Conservation (phyloP, 768 basidiomycete genomes). For the Phanerochaete carnosa region DNA sequence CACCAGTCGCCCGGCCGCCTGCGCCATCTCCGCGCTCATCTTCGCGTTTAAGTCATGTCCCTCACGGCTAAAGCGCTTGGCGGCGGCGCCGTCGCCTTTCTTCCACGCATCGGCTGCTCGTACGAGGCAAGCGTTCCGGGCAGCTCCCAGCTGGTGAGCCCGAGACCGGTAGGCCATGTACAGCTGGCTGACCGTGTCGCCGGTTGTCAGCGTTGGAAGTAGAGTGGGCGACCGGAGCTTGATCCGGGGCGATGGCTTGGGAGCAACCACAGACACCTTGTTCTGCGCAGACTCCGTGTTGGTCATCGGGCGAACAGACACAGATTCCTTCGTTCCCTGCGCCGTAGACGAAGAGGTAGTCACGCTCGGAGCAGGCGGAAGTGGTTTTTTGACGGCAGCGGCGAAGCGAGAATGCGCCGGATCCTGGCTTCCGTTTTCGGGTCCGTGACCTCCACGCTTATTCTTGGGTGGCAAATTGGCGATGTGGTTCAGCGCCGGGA, state of each 20-base stretch:
- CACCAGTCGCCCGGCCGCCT: conserved; percentile 83
- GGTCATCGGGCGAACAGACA: conserved; percentile 42
- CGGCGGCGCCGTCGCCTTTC: conserved; percentile 91
- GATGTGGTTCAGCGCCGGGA: conserved; percentile 54
- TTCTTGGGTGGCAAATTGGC: conserved; percentile 42
- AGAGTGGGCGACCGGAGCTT: conserved; percentile 80
- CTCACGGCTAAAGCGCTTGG: conserved; percentile 91
- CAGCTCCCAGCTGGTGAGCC: conserved; percentile 89
- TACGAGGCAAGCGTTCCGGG: conserved; percentile 90
- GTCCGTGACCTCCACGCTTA: conserved; percentile 36
- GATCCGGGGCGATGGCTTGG: conserved; percentile 79
- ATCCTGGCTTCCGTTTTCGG: conserved; percentile 55
- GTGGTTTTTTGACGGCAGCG: conserved; percentile 77
- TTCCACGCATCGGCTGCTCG: conserved; percentile 96
- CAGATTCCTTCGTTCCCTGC: conserved; percentile 27
- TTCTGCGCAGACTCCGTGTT: conserved; percentile 64
- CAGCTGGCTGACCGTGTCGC: conserved; percentile 70
- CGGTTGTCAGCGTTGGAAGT: conserved; percentile 86
- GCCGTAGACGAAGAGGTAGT: conserved; percentile 23
- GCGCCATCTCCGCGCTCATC: conserved; percentile 83
- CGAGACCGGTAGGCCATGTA: conserved; percentile 90
- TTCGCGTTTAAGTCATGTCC: conserved; percentile 91
- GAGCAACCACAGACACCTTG: conserved; percentile 69
- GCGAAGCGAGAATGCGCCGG: conserved; percentile 88
- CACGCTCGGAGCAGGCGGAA: conserved; percentile 20